phyloP scores from a whole-genome alignment of 331 rosid genomes.

The Quercus phellos region DNA sequence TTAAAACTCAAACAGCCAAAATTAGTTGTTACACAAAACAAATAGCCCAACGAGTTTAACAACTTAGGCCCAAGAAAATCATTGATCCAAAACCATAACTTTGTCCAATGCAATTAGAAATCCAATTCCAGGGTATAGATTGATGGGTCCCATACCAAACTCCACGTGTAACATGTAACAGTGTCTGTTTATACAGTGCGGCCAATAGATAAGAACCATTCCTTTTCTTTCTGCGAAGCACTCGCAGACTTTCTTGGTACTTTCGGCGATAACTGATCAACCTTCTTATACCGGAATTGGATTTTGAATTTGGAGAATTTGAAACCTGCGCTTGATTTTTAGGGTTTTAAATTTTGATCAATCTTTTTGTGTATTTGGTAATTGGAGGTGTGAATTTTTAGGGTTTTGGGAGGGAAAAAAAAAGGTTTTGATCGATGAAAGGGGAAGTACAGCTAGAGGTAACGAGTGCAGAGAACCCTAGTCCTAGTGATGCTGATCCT shows the following conservation, averaged over 20 bases:
- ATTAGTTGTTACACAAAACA: no score
- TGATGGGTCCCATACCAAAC: no score
- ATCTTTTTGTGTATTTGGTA: neutral
- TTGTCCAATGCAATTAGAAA: no score
- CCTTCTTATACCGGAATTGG: no score
- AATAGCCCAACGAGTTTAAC: no score
- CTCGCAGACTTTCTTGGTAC: neutral
- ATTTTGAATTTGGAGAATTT: neutral
- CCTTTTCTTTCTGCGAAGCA: neutral
- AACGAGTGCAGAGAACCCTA: conserved; percentile 39
- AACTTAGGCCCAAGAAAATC: no score
- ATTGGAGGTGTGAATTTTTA: conserved; percentile 14
- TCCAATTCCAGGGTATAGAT: no score
- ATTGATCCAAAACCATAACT: no score
- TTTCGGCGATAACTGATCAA: neutral
- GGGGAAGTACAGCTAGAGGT: conserved; percentile 87
- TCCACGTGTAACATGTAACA: neutral
- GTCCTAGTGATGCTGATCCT: conserved; percentile 82
- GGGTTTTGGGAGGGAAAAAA: conserved; percentile 10
- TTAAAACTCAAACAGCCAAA: no score
- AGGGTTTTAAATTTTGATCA: conserved; percentile 1
- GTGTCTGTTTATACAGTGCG: neutral
- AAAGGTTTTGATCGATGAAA: conserved; percentile 37
- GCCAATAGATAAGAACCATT: neutral
- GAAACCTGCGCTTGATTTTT: neutral